Evolutionary conservation across 495 filamentous ascomycete genomes (phyloP), one percentile per base, ranked within the genome.

Genomic region (Astrothelium subdiscretum): DNA sequence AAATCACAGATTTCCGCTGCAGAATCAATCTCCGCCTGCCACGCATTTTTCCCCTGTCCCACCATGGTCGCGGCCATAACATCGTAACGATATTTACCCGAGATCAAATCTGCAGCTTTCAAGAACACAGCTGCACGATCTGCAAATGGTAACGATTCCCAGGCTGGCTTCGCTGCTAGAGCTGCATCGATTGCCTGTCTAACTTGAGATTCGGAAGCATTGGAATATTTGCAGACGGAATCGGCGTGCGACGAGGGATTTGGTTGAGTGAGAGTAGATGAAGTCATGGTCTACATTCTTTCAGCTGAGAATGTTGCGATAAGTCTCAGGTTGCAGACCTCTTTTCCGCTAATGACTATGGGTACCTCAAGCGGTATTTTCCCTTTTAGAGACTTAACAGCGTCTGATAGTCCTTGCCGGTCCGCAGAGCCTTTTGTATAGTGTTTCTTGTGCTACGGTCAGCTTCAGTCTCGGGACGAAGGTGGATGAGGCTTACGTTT

Each of bases 11-110:
- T 76, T 79, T 97, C 92, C 1, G 92, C 92, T 3, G 92, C 92
- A 27, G 92, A 84, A 74, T 97, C 91, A 66, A 97, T 95, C 81
- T 97, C 91, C 22, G 91, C 91, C 73, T 97, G 91, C 90, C 90
- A 96, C 27, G 88, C 88, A 73, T 95, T 96, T 81, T 97, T 97
- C 65, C 91, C 91, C 74, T 97, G 91, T 32, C 91, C 91, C 26
- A 95, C 79, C 81, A 97, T 95, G 8, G 91, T 97, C 40, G 90
- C 82, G 6, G 92, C 91, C 87, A 95, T 92, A 61, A 97, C 78
- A 63, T 94, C 88, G 72, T 95, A 95, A 67, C 91, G 83, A 77
- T 97, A 96, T 74, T 96, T 96, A 64, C 83, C 85, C 35, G 88
- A 78, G 68, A 97, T 85, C 61, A 97, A 76, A 70, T 96, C 91